Evolutionary conservation across 2,329 filamentous ascomycete genomes (phyloP).

Genomic region (Whalleya microplaca): DNA sequence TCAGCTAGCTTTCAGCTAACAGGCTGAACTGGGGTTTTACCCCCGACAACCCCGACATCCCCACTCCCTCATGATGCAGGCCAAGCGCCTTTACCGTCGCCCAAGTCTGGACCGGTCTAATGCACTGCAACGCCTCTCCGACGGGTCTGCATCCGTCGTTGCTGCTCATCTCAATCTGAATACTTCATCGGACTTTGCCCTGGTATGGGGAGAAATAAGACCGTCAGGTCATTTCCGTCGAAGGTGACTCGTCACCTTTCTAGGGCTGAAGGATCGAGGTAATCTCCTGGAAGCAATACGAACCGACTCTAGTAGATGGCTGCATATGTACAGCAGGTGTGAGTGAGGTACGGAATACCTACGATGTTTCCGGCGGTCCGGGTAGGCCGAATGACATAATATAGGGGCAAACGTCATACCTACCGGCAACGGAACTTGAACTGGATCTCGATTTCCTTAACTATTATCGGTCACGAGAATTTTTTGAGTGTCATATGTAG

Average conservation of each 20-base stretch:
- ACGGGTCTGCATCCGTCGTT: background rate
- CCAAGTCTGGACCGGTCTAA: background rate
- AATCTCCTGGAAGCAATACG: background rate
- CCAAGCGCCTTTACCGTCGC: slow-evolving; percentile 14
- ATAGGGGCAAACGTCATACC: background rate
- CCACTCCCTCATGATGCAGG: slow-evolving; percentile 27
- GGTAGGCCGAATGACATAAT: background rate
- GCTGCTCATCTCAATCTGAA: background rate
- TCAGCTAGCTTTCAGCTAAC: slow-evolving; percentile 2
- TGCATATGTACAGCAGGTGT: background rate
- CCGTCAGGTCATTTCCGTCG: background rate
- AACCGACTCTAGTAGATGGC: background rate
- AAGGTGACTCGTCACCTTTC: background rate
- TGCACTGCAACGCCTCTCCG: background rate
- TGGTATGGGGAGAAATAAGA: too few relatives aligned
- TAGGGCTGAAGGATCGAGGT: background rate
- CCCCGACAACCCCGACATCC: background rate
- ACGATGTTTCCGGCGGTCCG: background rate
- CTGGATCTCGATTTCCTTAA: slow-evolving; percentile 8
- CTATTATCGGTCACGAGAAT: background rate
- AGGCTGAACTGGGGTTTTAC: slow-evolving; percentile 17
- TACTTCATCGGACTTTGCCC: background rate
- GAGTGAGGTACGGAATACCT: background rate
- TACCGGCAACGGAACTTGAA: background rate
- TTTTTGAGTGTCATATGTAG: slow-evolving; percentile 4